Percentiles rank a stretch among this genome's conserved stretches.
phyloP scores from a whole-genome alignment of 2,329 filamentous ascomycete genomes.

The Pyrenophora teres region DNA sequence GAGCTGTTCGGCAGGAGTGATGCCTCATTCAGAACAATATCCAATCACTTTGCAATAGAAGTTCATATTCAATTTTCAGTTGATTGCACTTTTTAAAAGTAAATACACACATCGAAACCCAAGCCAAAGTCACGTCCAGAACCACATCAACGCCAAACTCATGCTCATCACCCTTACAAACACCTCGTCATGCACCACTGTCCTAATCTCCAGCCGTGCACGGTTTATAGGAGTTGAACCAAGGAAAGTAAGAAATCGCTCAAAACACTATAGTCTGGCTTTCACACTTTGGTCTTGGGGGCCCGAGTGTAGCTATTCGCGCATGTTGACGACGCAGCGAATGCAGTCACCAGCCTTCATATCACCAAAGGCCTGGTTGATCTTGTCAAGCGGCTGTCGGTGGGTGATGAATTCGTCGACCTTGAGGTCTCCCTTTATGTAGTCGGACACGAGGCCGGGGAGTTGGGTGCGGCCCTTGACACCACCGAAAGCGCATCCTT shows the following conservation, averaged over 20 bases:
- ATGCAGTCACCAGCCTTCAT: conserved; percentile 99
- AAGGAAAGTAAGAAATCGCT: conserved; percentile 1
- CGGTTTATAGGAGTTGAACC: not conserved
- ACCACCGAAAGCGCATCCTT: conserved; percentile 95
- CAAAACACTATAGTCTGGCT: conserved; percentile 11
- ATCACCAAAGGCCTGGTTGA: conserved; percentile 87
- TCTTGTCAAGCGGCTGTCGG: conserved; percentile 77
- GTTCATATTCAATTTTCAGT: not conserved
- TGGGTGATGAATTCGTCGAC: conserved; percentile 99
- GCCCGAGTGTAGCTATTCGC: conserved; percentile 31
- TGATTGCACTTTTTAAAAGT: not conserved
- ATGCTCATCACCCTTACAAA: conserved; percentile 10
- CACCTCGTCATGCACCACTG: conserved; percentile 11
- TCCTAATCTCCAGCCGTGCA: conserved; percentile 6
- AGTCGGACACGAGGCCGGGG: conserved; percentile 83
- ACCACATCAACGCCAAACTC: conserved; percentile 17
- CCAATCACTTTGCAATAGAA: too few species aligned
- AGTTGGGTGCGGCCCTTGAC: conserved; percentile 97
- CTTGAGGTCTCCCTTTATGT: conserved; percentile 87
- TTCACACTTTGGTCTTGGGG: conserved; percentile 3
- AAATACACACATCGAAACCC: conserved; percentile 1
- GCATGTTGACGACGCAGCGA: conserved; percentile 81
- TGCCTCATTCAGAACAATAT: too few species aligned
- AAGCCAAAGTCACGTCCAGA: not conserved
- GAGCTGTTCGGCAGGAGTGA: too few species aligned